Conservation (phyloP, 257 asterid species). For the Prunella vulgaris region DNA sequence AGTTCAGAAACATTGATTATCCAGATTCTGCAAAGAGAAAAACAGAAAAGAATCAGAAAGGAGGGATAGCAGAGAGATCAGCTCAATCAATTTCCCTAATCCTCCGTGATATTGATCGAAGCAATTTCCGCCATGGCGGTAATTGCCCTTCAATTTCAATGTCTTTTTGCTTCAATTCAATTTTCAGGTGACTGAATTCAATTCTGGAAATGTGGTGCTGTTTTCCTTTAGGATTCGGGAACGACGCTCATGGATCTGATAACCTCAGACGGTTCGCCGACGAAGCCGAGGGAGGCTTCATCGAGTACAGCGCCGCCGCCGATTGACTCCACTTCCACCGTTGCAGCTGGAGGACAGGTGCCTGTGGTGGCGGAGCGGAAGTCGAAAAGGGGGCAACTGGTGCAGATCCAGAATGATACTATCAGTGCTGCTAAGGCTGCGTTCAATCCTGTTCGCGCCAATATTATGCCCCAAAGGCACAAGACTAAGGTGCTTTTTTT, state of each 20-base stretch:
- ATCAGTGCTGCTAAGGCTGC: constrained; percentile 72
- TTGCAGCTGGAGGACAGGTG: constrained; percentile 32
- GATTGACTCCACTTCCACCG: constrained; percentile 37
- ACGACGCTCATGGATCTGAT: constrained; percentile 85
- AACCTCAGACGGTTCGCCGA: constrained; percentile 59
- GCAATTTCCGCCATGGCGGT: constrained; percentile 23
- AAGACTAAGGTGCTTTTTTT: constrained; percentile 46
- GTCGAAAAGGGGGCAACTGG: constrained; percentile 63
- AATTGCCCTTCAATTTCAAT: background rate
- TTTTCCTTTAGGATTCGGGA: constrained; percentile 54
- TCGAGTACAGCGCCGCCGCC: constrained; percentile 41
- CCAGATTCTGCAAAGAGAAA: background rate
- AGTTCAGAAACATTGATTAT: background rate
- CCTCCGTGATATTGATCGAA: background rate
- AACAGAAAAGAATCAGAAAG: background rate
- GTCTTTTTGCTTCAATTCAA: background rate
- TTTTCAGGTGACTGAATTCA: background rate
- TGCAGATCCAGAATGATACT: constrained; percentile 89
- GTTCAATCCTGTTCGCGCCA: constrained; percentile 51
- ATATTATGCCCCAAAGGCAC: constrained; percentile 65
- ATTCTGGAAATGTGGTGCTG: background rate
- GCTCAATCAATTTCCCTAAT: background rate
- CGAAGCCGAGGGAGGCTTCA: constrained; percentile 35
- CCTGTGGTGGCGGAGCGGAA: constrained; percentile 59
- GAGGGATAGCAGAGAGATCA: constrained; percentile 4